These are phyloP conservation scores for Leonotis leonurus DNA, from an alignment of 257 asterid species.

Conservation along the genomic window DNA sequence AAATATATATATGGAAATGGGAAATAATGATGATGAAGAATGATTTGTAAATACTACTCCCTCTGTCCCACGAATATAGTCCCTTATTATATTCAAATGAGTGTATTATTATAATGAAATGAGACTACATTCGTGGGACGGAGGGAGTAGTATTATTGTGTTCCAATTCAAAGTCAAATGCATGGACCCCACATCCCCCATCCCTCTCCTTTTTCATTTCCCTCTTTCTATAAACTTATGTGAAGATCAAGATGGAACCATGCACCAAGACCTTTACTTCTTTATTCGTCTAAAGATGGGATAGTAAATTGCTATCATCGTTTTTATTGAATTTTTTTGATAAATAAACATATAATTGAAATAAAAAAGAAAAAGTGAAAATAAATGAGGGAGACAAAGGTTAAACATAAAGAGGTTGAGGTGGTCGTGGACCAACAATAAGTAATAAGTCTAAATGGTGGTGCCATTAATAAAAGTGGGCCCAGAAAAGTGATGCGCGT, in stretches of 20 bases:
- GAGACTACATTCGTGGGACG: too few species aligned
- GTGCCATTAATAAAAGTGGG: background rate
- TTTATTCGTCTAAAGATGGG: background rate
- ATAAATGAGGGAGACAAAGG: background rate
- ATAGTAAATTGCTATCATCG: background rate
- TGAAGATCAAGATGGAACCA: background rate
- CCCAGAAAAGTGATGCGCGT: slow-evolving; percentile 2
- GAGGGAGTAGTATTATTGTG: background rate
- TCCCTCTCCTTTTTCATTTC: background rate
- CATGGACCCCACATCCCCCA: background rate
- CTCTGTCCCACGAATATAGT: too few species aligned
- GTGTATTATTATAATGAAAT: too few species aligned
- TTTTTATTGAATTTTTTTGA: background rate
- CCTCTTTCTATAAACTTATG: background rate
- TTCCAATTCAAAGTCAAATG: slow-evolving; percentile 8
- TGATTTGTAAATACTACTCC: slow-evolving; percentile 1
- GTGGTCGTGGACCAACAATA: background rate
- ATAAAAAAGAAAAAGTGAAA: background rate
- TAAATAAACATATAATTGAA: background rate
- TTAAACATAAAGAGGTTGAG: background rate
- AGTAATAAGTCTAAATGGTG: background rate
- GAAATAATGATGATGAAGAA: slow-evolving; percentile 5
- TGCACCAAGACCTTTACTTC: background rate
- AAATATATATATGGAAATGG: background rate
- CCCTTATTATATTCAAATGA: too few species aligned